phyloP scores from a whole-genome alignment of 495 filamentous ascomycete genomes.

The Neurospora sp. region DNA sequence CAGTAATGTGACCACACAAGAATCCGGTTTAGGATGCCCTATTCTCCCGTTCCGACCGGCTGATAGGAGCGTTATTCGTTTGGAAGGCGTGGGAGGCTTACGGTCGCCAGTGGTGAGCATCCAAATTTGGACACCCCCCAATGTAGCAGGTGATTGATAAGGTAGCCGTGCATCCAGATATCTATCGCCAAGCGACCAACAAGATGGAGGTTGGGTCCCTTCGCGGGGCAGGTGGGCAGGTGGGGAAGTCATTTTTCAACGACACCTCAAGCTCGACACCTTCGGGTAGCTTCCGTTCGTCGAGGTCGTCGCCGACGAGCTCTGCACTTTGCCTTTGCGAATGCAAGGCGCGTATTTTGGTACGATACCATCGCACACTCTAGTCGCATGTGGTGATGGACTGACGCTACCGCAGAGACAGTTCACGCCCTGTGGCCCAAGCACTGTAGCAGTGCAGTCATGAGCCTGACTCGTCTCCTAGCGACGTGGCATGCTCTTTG shows the following conservation, averaged over 20 bases:
- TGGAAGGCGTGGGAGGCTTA: not conserved
- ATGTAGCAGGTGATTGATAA: not conserved
- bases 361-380: not conserved
- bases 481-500: slow-evolving; percentile 21
- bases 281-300: not conserved
- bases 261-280: not conserved
- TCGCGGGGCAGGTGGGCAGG: not conserved
- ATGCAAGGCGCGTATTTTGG: not conserved
- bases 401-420: slow-evolving; percentile 12
- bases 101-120: not conserved
- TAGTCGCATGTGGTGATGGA: slow-evolving; percentile 6
- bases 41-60: not conserved
- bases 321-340: not conserved
- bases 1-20: not conserved
- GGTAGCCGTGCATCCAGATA: not conserved
- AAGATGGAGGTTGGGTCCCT: not conserved
- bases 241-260: not conserved
- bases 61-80: not conserved
- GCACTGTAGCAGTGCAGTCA: slow-evolving; percentile 5
- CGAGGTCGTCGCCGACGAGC: not conserved
- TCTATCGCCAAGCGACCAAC: not conserved
- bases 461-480: slow-evolving; percentile 18
- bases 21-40: not conserved
- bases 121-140: not conserved
- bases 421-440: slow-evolving; percentile 18